Percentiles rank a stretch among this genome's conserved stretches.
Evolutionary conservation across 352 stramenopile genomes (phyloP).

Genomic region (Pythium oligandrum): DNA sequence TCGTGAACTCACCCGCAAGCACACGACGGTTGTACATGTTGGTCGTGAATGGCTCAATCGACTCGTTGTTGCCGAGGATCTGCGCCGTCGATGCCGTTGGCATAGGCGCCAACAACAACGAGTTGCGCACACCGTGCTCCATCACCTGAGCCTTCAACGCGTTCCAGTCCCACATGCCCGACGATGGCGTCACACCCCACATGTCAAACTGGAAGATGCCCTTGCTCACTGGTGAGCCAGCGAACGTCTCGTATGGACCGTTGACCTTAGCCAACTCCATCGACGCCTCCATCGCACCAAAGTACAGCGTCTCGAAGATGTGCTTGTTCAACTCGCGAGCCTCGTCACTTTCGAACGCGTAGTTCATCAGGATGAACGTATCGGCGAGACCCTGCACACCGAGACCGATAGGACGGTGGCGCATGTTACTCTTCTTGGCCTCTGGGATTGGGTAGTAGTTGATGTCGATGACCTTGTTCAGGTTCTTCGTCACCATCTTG

Average conservation of each 20-base stretch:
- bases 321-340: conserved; percentile 95
- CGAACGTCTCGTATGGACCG: conserved; percentile 96
- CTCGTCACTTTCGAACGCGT: conserved; percentile 93
- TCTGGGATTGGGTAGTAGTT: conserved; percentile 98
- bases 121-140: conserved; percentile 97
- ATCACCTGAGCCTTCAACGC: conserved; percentile 91
- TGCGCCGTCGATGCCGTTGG: conserved; percentile 98
- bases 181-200: conserved; percentile 94
- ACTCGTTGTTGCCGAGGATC: conserved; percentile 99
- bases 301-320: conserved; percentile 99
- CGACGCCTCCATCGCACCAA: conserved; percentile 93
- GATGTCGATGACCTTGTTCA: conserved; percentile 99
- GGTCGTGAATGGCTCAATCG: conserved; percentile 97
- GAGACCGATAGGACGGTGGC: conserved; percentile 97
- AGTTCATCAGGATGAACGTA: conserved; percentile 96
- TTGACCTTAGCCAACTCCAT: conserved; percentile 92
- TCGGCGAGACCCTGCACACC: conserved; percentile 98
- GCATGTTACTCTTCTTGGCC: conserved; percentile 93
- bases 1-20: conserved; percentile 98
- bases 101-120: conserved; percentile 98
- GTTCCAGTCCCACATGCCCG: conserved; percentile 94
- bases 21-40: conserved; percentile 99
- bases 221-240: conserved; percentile 95
- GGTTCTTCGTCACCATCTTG: conserved; percentile 96
- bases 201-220: conserved; percentile 99